Base-by-base conservation (phyloP, 345 rosid genomes). In the Boechera stricta region DNA sequence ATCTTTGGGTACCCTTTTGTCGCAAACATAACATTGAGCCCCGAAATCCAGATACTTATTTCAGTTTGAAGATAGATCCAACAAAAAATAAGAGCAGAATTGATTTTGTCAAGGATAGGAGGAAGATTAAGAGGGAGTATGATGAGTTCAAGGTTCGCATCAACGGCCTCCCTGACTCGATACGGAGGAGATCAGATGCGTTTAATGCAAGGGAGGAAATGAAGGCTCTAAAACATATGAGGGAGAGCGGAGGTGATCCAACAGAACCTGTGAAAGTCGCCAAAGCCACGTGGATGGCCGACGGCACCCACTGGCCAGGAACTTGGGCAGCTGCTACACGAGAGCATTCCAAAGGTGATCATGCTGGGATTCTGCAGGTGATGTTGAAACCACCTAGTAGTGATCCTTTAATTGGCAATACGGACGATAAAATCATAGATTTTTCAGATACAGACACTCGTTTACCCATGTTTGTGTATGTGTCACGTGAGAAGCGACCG, bases 261-360 rank as follows among this genome's bases (percentile, higher is more conserved):
- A 67, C 80, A 26, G 98, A 95, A 78, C 90, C 87, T 0, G 74
- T 89, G 0, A 91, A 86, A 80, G 85, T 91, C 63, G 87, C 56
- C 11, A 95, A 86, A 78, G 98, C 96, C 15, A 95, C 99, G 6
- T 92, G 99, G 99, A 92, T 95, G 99, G 99, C 98, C 10, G 98
- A 95, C 72, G 99, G 99, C 47, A 95, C 94, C 45, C 97, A 95
- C 59, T 95, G 99, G 99, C 97, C 97, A 0, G 99, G 96, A 66
- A 81, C 94, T 33, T 95, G 98, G 98, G 29, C 90, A 8, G 15
- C 52, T 15, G 44, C 91, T 3, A 67, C 90, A 0, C 44, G 86
- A 7, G 98, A 92, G 16, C 99, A 95, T 61, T 71, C 94, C 8
- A 95, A 88, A 84, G 96, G 97, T n/a, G 96, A 95, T 69, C 99